Conservation (phyloP, 305 asterid genomes). For the Solanum hybrid region DNA sequence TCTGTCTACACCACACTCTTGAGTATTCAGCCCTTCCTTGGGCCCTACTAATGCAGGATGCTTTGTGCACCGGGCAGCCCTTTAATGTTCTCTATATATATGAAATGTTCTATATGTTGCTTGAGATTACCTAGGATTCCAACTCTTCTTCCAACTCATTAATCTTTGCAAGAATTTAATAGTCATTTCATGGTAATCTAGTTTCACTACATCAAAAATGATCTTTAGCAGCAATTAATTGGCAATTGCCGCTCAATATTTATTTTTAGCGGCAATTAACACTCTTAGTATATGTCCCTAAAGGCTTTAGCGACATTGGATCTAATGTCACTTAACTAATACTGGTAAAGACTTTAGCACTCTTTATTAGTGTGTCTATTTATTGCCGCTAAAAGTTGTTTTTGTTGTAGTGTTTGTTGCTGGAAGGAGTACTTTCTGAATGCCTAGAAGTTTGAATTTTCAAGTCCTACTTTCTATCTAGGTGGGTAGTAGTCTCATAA, state of each 20-base stretch:
- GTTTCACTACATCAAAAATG: too few relatives aligned
- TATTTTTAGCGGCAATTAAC: too few relatives aligned
- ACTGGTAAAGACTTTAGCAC: too few relatives aligned
- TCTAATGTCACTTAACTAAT: too few relatives aligned
- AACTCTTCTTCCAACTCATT: background rate
- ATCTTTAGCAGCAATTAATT: too few relatives aligned
- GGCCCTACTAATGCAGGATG: background rate
- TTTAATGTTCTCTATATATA: background rate
- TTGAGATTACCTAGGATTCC: background rate
- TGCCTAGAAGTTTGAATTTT: background rate
- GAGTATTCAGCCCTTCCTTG: background rate
- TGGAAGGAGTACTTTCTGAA: background rate
- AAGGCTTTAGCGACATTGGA: too few relatives aligned
- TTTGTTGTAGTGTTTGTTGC: too few relatives aligned
- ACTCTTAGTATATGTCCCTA: too few relatives aligned
- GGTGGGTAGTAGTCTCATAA: background rate
- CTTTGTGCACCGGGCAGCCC: background rate
- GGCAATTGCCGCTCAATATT: too few relatives aligned
- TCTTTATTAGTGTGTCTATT: too few relatives aligned
- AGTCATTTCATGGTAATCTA: background rate
- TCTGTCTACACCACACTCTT: background rate
- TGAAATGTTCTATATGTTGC: background rate
- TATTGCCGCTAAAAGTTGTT: too few relatives aligned
- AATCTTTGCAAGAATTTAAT: background rate
- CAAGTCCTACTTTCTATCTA: background rate